Percentiles rank a stretch among this genome's conserved stretches.
phyloP scores from a whole-genome alignment of 371 early-diverging fungal species.

The Rhizopus microsporus region DNA sequence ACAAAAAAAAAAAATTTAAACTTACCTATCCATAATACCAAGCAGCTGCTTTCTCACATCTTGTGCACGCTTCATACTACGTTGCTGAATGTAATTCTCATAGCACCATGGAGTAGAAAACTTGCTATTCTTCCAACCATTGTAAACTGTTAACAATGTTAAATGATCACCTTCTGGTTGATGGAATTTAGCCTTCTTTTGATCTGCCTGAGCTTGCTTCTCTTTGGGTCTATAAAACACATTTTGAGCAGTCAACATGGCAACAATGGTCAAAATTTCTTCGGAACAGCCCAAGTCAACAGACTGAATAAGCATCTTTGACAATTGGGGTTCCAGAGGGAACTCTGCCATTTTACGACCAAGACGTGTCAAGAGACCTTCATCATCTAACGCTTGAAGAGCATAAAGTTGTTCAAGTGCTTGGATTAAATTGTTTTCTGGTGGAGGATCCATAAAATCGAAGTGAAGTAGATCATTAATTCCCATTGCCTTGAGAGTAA shows the following conservation, averaged over 20 bases:
- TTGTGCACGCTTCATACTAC: conserved; percentile 86
- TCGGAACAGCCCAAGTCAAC: conserved; percentile 94
- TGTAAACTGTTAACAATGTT: conserved; percentile 94
- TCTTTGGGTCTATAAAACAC: conserved; percentile 97
- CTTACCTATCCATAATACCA: conserved; percentile 90
- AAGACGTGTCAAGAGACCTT: conserved; percentile 90
- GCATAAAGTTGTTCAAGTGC: conserved; percentile 93
- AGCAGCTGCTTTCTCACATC: conserved; percentile 95
- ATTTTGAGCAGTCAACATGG: conserved; percentile 93
- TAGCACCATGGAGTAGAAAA: conserved; percentile 95
- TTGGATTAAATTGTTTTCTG: conserved; percentile 89
- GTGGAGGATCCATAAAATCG: conserved; percentile 98
- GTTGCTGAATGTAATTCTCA: conserved; percentile 93
- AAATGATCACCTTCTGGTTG: conserved; percentile 98
- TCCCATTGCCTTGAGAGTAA: conserved; percentile 95
- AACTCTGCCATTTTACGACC: conserved; percentile 98
- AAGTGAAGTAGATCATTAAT: conserved; percentile 95
- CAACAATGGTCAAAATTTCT: conserved; percentile 94
- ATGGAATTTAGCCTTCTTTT: conserved; percentile 95
- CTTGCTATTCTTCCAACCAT: conserved; percentile 88
- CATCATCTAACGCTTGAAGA: conserved; percentile 93
- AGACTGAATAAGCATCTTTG: conserved; percentile 91
- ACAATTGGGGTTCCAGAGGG: conserved; percentile 91
- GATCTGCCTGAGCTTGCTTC: conserved; percentile 92
- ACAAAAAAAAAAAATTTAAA: conserved; percentile 4